Evolutionary conservation across 2,329 filamentous ascomycete species (phyloP).

Genomic region (Tolypocladium pustulatum): DNA sequence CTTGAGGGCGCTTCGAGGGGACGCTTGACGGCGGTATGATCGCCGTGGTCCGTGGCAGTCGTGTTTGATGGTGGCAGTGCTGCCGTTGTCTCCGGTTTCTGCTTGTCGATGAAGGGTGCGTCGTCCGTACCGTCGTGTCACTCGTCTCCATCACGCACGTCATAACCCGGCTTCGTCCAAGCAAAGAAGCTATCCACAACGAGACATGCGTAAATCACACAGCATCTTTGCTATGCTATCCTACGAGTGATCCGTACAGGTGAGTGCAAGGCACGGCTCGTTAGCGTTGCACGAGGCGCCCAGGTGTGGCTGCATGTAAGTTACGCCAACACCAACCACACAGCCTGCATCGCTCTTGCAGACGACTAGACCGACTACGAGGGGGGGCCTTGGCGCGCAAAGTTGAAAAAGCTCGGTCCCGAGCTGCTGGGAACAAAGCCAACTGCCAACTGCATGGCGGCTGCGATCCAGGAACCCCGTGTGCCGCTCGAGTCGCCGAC

Average conservation of each 20-base stretch:
- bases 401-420: background rate
- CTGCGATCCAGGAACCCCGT: background rate
- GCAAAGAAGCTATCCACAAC: background rate
- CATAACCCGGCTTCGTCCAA: background rate
- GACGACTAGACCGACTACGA: no score
- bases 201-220: background rate
- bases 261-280: background rate
- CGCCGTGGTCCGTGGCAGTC: background rate
- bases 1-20: background rate
- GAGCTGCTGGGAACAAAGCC: background rate
- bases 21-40: background rate
- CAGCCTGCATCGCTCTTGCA: background rate
- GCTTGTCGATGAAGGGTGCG: background rate
- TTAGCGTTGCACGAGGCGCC: background rate
- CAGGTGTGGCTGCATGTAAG: background rate
- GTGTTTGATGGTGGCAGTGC: background rate
- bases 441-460: background rate
- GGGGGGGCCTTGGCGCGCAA: background rate
- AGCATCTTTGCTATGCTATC: no score
- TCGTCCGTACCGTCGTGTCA: background rate
- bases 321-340: background rate
- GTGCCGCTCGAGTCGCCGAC: background rate
- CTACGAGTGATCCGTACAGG: background rate
- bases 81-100: background rate
- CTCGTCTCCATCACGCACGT: background rate